Percentiles rank a stretch among this genome's conserved stretches.
Evolutionary conservation across 2,329 filamentous ascomycete species (phyloP).

Genomic region (Cercospora beticola): DNA sequence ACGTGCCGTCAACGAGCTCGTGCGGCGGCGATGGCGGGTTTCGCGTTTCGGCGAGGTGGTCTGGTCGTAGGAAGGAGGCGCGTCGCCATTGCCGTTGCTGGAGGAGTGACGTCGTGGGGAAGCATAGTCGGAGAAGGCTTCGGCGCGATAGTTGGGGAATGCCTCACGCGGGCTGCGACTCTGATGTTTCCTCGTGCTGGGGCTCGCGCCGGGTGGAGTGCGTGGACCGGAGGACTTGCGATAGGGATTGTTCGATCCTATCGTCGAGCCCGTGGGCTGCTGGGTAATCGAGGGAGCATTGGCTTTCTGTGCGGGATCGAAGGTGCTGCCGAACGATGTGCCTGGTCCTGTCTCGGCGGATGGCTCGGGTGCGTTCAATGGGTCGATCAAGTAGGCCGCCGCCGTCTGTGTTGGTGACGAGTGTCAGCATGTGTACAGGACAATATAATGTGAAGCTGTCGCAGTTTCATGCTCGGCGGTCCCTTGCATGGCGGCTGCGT

Average conservation of each 20-base stretch:
- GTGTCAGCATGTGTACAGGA: constrained; percentile 18
- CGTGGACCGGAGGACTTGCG: constrained; percentile 30
- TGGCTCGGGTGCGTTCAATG: constrained; percentile 66
- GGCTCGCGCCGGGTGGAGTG: constrained; percentile 6
- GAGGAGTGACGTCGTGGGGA: constrained; percentile 24
- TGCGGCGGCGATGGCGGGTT: constrained; percentile 41
- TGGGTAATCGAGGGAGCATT: constrained; percentile 22
- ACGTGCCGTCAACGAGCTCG: constrained; percentile 58
- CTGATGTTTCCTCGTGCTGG: constrained; percentile 17
- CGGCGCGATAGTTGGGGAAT: constrained; percentile 51
- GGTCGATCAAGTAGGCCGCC: constrained; percentile 64
- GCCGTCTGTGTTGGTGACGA: constrained; percentile 52
- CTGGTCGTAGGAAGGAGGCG: constrained; percentile 31
- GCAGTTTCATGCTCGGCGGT: constrained; percentile 12
- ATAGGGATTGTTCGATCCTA: constrained; percentile 46
- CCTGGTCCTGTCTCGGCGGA: constrained; percentile 66
- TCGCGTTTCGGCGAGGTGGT: constrained; percentile 24
- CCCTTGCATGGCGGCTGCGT: constrained; percentile 14
- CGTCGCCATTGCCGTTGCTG: constrained; percentile 17
- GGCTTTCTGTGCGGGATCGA: constrained; percentile 37
- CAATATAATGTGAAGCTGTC: constrained; percentile 1
- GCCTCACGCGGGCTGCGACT: constrained; percentile 44
- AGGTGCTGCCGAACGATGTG: constrained; percentile 54
- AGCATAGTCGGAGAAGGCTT: constrained; percentile 39
- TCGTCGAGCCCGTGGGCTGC: constrained; percentile 39